Conservation (phyloP, 2,329 filamentous ascomycete genomes). For the Verticillium alfalfae region DNA sequence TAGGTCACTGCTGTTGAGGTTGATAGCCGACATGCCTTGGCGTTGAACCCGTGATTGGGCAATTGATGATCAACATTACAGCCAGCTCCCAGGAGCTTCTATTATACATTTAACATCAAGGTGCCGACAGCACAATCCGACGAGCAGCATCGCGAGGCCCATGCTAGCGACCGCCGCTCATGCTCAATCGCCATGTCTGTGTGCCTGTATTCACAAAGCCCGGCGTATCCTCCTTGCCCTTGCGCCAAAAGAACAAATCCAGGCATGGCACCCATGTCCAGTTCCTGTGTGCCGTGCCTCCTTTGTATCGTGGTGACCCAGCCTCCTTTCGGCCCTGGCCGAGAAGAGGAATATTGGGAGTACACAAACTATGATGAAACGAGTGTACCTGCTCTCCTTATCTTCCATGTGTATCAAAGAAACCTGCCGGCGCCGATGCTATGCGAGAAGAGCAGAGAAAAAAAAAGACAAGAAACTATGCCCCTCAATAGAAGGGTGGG, state of each 20-base stretch:
- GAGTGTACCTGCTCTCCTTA: neutral
- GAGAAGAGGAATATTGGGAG: no score
- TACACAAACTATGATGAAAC: neutral
- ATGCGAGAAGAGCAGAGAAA: constrained; percentile 5
- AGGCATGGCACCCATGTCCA: neutral
- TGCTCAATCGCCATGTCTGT: neutral
- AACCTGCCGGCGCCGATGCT: constrained; percentile 7
- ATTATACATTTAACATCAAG: neutral
- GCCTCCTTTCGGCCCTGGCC: neutral
- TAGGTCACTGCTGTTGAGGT: no score
- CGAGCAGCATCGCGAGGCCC: neutral
- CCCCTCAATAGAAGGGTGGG: neutral
- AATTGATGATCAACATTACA: neutral
- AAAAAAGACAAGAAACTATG: neutral
- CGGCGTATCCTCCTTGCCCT: neutral
- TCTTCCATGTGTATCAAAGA: neutral
- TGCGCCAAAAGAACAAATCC: neutral
- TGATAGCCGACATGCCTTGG: neutral
- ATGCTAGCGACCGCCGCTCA: neutral
- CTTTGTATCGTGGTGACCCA: neutral
- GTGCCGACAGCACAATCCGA: neutral
- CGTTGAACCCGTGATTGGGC: neutral
- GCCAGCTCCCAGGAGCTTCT: neutral
- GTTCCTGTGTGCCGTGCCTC: neutral
- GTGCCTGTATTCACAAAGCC: neutral